Base-by-base conservation (phyloP, 805 yeast genomes). In the Brettanomyces anomalus region DNA sequence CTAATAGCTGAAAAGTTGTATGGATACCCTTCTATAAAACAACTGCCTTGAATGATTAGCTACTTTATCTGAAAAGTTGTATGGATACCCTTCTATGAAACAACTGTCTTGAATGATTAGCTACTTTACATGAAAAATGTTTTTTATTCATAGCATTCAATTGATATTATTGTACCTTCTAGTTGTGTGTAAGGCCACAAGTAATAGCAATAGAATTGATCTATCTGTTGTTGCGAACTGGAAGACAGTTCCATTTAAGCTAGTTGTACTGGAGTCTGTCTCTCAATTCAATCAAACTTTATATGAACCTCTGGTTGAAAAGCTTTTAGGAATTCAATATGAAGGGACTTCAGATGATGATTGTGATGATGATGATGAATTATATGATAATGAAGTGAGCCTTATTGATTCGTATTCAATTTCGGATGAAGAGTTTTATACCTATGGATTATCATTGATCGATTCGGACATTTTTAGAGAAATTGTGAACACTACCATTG, bases 401-500 rank as follows among this genome's bases (percentile, higher is more conserved):
- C 34, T 63, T 10, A 57, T 52, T 4, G 55, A 49, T 5, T 42
- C 40, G 3, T 8, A 33, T 18, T 7, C 31, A 1, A n/a, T 53
- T 5, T 39, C 63, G 1, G 67, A 63, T 43, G 34, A 49, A 19
- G 51, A 54, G 8, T 53, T 53, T 30, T 63, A 59, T 43, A 33
- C 36, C 1, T 47, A 43, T 34, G 59, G 61, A 13, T 26, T 45
- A 2, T 39, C 47, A 1, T 26, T 61, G 21, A 36, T 51, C 15
- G 43, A 41, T 3, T 33, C 51, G 2, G 40, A 31, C 3, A 28
- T 43, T 1, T 50, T 46, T 18, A 39, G 36, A 26, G 37, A 46
- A 3, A 16, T 72, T 26, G 57, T 71, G 7, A 65, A 74, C 46
- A 61, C 75, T 30, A 61, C 72, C 33, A 48, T 77, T 30, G 70